Base-by-base conservation (phyloP, 768 basidiomycete species). In the Suillus discolor region DNA sequence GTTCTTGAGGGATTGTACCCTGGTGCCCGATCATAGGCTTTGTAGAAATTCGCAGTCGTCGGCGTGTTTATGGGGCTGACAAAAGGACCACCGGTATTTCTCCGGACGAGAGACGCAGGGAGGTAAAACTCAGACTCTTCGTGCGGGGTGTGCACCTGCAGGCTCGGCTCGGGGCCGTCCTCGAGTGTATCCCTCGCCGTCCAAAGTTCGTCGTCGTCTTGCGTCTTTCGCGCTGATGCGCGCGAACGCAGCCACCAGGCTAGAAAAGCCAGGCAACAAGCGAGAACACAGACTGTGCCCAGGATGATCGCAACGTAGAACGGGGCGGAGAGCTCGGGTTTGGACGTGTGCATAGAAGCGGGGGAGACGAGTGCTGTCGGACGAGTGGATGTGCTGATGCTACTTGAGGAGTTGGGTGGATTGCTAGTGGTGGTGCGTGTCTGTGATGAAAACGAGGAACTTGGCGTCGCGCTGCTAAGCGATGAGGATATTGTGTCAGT, bases 281-380 rank as follows among this genome's bases (percentile, higher is more conserved):
- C 82, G 59, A 85, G 67, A 41, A 80, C 77, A 20, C 80, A 78
- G 65, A 89, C 78, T 0, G 75, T 74, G 39, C 83, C 86, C 4
- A 87, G 75, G n/a, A 79, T 77, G 61, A 88, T 79, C 31, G 79
- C 84, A 5, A 85, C 70, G 68, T 87, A 87, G 69, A 85, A 81
- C 44, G 83, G 80, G 1, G 83, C 73, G 3, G 76, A 64, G 18
- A 60, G 25, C 15, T 66, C 34, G 5, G 73, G 62, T 25, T 57
- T 70, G 18, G 73, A 47, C 5, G 76, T 69, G 2, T 73, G 71
- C 47, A 36, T 68, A n/a, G 74, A 71, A 7, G 71, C 63, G 23
- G 76, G 70, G 39, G 51, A 61, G 63, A 66, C 55, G 20, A 71
- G 71, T 23, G 76, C 20, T 47, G 39, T 61, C 15, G 61, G 57